Evolutionary conservation across 352 stramenopile species (phyloP).

Genomic region (Blastocystis sp.): DNA sequence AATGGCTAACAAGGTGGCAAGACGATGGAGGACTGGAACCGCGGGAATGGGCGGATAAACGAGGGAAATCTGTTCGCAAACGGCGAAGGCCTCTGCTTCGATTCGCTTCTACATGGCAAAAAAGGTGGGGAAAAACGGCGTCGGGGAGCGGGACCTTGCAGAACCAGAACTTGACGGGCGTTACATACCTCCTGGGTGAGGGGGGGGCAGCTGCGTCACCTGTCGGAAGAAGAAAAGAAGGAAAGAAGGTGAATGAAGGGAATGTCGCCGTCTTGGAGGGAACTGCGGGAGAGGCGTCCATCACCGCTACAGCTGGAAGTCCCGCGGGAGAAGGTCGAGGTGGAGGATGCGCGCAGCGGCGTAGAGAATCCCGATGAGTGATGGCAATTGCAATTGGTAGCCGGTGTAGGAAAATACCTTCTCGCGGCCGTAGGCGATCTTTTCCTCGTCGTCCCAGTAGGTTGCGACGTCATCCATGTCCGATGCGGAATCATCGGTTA

Average conservation of each 20-base stretch:
- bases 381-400: slow-evolving; percentile 12
- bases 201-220: background rate
- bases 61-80: background rate
- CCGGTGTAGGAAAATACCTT: slow-evolving; percentile 22
- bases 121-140: background rate
- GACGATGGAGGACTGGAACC: background rate
- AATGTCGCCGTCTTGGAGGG: background rate
- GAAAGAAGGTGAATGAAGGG: background rate
- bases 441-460: slow-evolving; percentile 27
- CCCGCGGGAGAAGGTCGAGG: background rate
- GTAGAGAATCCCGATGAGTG: slow-evolving; percentile 34
- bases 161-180: slow-evolving; percentile 22
- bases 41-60: background rate
- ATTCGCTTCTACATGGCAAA: background rate
- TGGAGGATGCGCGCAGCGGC: background rate
- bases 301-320: background rate
- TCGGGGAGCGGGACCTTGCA: background rate
- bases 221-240: background rate
- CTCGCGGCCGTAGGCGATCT: background rate
- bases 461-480: background rate
- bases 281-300: background rate
- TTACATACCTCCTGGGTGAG: background rate
- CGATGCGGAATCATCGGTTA: background rate
- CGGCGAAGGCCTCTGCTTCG: background rate
- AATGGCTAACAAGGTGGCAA: background rate